phyloP scores from a whole-genome alignment of 106 monocot genomes.

The Platanthera zijinensis region DNA sequence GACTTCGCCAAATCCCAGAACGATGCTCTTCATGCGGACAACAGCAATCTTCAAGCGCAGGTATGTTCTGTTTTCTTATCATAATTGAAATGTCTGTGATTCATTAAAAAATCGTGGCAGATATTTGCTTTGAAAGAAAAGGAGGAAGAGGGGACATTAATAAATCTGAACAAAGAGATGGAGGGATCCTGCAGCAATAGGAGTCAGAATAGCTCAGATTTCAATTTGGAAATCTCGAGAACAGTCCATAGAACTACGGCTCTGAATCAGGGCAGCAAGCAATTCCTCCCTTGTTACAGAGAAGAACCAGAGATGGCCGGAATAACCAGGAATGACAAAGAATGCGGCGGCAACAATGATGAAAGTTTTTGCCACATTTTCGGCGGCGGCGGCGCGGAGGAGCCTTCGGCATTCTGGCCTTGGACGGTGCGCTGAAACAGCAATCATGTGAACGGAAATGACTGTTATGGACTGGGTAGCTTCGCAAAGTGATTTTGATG shows the following conservation, averaged over 20 bases:
- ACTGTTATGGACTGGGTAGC: no score
- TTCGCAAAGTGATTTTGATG: no score
- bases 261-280: no score
- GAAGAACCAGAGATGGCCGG: no score
- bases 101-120: slow-evolving; percentile 16
- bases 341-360: no score
- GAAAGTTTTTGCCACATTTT: no score
- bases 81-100: neutral
- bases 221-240: slow-evolving; percentile 63
- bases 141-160: slow-evolving; percentile 49
- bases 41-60: slow-evolving; percentile 22
- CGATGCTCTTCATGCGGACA: slow-evolving; percentile 8
- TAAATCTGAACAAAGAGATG: slow-evolving; percentile 94
- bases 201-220: slow-evolving; percentile 77
- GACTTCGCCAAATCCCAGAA: slow-evolving; percentile 11
- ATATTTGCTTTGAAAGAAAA: slow-evolving; percentile 67
- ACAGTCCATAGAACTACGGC: slow-evolving; percentile 10
- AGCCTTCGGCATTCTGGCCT: no score
- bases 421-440: no score
- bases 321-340: no score
- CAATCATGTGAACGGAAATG: no score
- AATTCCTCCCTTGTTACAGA: no score
- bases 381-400: no score
- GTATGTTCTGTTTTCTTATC: neutral
- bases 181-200: slow-evolving; percentile 93